Evolutionary conservation across 495 filamentous ascomycete species (phyloP), one percentile per base, ranked within the genome.

Genomic region (Mycothermus thermophilus): DNA sequence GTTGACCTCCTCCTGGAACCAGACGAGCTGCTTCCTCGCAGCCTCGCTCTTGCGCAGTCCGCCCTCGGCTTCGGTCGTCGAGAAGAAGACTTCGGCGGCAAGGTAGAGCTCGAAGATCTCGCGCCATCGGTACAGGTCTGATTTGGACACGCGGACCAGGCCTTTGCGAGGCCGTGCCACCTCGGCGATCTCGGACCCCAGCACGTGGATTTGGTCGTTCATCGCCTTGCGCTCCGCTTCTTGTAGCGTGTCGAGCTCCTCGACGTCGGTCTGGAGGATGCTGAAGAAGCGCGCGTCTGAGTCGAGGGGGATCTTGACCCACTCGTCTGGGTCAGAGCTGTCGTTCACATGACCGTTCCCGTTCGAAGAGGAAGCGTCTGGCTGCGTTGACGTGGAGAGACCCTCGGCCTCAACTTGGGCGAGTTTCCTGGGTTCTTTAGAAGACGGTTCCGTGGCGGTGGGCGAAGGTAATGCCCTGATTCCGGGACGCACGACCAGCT

Each of bases 11-110:
- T 49, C 57, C 34, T 71, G 63, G 37, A 78, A 80, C 66, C 64
- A 71, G 18, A 66, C 55, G 14, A 80, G 57, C 44, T 72, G 69
- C 29, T 63, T 60, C 19, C 62, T 48, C 7, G 72, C 75, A 16
- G 60, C 59, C 12, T 60, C 50, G 36, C 64, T 70, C 16, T 59
- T 67, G 20, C 77, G 63, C 15, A 64, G 60, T 5, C 75, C 72
- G 27, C 72, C 70, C 40, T 75, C 66, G 12, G 42, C 47, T 42
- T 84, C 79, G 10, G 58, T 60, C 0, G 69, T 74, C 0, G 77
- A 79, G 57, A 84, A 84, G 57, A 86, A 86, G 7, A 84, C 60
- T n/a, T 69, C 59, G 5, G 67, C 70, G 22, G 83, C 71, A 16
- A 78, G 51, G 42, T 86, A 86, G 1, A 80, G 48, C 27, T 75